These are phyloP conservation scores for Blastocystis sp. DNA, from an alignment of 352 stramenopile genomes.

Conservation along the genomic window DNA sequence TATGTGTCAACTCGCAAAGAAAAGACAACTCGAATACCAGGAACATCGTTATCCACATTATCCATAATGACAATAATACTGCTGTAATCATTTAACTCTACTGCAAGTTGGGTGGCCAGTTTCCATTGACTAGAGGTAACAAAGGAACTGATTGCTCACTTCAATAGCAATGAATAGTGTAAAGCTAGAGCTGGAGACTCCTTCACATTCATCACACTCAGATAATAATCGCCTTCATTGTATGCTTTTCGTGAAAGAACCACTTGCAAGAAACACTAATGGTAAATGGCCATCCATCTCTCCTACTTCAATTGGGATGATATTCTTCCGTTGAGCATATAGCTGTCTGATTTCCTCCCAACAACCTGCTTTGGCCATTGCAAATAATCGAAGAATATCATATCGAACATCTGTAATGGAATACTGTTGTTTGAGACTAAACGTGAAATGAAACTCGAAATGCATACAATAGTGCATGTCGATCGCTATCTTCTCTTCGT, in stretches of 20 bases:
- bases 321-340: constrained; percentile 37
- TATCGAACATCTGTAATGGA: constrained; percentile 36
- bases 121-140: constrained; percentile 45
- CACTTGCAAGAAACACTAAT: constrained; percentile 52
- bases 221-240: constrained; percentile 55
- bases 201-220: constrained; percentile 63
- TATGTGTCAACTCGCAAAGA: background rate
- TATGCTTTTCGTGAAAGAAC: constrained; percentile 41
- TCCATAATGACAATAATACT: constrained; percentile 60
- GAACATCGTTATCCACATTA: constrained; percentile 45
- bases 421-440: constrained; percentile 41
- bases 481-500: constrained; percentile 21
- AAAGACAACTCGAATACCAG: constrained; percentile 40
- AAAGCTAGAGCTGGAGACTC: constrained; percentile 40
- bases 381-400: constrained; percentile 39
- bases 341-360: constrained; percentile 50
- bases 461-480: background rate
- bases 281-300: background rate
- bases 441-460: background rate
- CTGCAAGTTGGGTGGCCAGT: background rate
- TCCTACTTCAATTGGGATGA: constrained; percentile 57
- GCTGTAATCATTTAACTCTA: constrained; percentile 60
- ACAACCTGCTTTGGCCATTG: background rate
- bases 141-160: background rate
- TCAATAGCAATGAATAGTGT: constrained; percentile 47